Evolutionary conservation across 2,329 filamentous ascomycete genomes (phyloP), one percentile per base, ranked within the genome.

Genomic region (Fusarium aywerte): DNA sequence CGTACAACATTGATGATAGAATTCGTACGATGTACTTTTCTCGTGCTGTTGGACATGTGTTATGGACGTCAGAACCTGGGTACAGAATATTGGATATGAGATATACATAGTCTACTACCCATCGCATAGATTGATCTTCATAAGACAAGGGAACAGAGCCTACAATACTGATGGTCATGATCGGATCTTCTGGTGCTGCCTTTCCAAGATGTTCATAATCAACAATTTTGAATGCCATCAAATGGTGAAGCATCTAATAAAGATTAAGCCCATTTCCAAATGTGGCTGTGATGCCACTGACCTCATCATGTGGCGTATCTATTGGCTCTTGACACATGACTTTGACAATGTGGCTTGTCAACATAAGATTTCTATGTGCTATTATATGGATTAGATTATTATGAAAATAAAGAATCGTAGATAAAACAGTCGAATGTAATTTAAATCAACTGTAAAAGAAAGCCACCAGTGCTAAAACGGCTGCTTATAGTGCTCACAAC

Each of bases 301-400:
- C 65, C 61, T 69, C 65, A 68, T 68, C 52, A 64, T 63, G 60
- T 63, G 60, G 60, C 60, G 49, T 63, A 40, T 27, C 15, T 21
- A 45, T 51, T 54, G 40, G 58, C 12, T 42, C 29, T 51, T 15
- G 39, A 21, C 60, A 63, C 60, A 58, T 63, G 59, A 63, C 59
- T 52, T 49, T 23, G 11, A 44, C 12, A 38, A 23, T 65, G 65
- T 68, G 65, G 65, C 65, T 68, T 50, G 16, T n/a, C 11, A 21
- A 35, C 16, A 32, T 16, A 16, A 12, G 9, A 40, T 27, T 11
- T 11, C 16, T 18, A 62, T 18, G 21, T 21, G n/a, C 47, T 23
- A 36, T 23, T 18, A 15, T 20, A 21, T 50, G 11, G 20, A 18
- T 10, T 45, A 9, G 10, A 47, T 10, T 20, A 5, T 13, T 7